Percentiles rank a stretch among this genome's conserved stretches.
phyloP scores from a whole-genome alignment of 768 basidiomycete genomes.

The Rubroboletus satanas region DNA sequence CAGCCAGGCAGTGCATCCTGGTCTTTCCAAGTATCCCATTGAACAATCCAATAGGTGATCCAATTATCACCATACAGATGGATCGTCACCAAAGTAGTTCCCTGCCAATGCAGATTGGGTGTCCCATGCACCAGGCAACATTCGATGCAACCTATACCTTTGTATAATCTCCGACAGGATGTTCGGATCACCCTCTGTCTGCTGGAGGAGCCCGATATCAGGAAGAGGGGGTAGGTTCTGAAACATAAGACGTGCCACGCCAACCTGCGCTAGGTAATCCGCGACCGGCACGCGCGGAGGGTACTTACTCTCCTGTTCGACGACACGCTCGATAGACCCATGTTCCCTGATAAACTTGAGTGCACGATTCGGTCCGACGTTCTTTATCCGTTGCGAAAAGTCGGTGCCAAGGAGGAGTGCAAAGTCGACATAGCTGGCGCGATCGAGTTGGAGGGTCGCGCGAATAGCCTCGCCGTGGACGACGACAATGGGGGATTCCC shows the following conservation, averaged over 20 bases:
- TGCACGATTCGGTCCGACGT: slow-evolving; percentile 74
- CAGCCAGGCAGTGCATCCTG: neutral
- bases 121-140: slow-evolving; percentile 40
- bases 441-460: slow-evolving; percentile 50
- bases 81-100: slow-evolving; percentile 67
- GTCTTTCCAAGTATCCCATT: neutral
- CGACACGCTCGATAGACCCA: slow-evolving; percentile 67
- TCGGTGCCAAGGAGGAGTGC: slow-evolving; percentile 86
- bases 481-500: slow-evolving; percentile 54
- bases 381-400: slow-evolving; percentile 80
- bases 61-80: slow-evolving; percentile 29
- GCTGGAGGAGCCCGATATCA: slow-evolving; percentile 33
- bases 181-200: slow-evolving; percentile 37
- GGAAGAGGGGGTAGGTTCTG: slow-evolving; percentile 63
- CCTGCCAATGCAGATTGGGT: slow-evolving; percentile 47
- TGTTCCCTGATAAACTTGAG: slow-evolving; percentile 70
- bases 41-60: neutral
- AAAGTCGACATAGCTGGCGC: slow-evolving; percentile 71
- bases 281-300: slow-evolving; percentile 43
- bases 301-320: slow-evolving; percentile 51
- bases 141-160: slow-evolving; percentile 46
- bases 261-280: slow-evolving; percentile 63
- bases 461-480: slow-evolving; percentile 66
- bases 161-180: slow-evolving; percentile 46
- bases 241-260: slow-evolving; percentile 61